Percentiles rank a stretch among this genome's conserved stretches.
phyloP scores from a whole-genome alignment of 768 basidiomycete genomes.

The Psilocybe azurescens region DNA sequence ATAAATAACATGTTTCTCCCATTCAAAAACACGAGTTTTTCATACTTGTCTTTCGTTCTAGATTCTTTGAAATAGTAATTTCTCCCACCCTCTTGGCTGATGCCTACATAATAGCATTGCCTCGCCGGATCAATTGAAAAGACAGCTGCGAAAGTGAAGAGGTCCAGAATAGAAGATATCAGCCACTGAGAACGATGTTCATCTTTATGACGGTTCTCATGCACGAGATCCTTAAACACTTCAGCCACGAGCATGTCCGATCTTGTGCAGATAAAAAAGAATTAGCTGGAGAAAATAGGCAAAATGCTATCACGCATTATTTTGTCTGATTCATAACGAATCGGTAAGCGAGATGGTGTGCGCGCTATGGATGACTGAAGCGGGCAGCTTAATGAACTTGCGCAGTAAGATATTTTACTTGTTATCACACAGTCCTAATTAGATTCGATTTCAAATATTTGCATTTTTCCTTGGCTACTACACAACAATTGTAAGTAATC shows the following conservation, averaged over 20 bases:
- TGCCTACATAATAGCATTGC: slow-evolving; percentile 13
- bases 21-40: background rate
- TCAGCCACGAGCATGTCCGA: slow-evolving; percentile 22
- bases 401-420: no score
- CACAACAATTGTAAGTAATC: background rate
- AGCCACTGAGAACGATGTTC: background rate
- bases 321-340: no score
- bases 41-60: slow-evolving; percentile 4
- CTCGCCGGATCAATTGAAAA: slow-evolving; percentile 18
- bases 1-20: no score
- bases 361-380: no score
- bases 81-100: background rate
- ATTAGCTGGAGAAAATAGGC: no score
- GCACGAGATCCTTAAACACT: background rate
- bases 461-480: no score
- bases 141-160: slow-evolving; percentile 1
- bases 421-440: no score
- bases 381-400: no score
- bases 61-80: background rate
- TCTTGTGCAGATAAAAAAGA: no score
- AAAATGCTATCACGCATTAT: no score
- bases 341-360: no score
- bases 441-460: no score
- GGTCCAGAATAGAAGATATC: background rate
- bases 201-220: slow-evolving; percentile 7